Percentiles rank a stretch among this genome's conserved stretches.
Evolutionary conservation across 192 early-diverging fungal genomes (phyloP).

Genomic region (Powellomyces hirtus): DNA sequence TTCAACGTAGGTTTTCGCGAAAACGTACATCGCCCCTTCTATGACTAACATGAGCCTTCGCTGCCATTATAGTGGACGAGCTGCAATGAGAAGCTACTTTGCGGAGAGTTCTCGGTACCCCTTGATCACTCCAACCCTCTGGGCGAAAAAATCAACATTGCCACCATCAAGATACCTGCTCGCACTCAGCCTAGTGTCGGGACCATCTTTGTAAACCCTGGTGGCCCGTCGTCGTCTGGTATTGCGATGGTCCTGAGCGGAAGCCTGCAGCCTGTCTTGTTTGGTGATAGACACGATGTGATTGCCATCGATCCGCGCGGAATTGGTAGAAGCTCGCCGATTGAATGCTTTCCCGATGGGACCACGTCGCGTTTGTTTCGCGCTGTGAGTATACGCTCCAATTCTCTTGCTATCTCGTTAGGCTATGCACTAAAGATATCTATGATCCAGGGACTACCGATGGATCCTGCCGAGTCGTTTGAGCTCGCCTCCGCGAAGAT

Average conservation of each 20-base stretch:
- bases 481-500: too few relatives aligned
- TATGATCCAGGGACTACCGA: neutral
- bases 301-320: conserved; percentile 47
- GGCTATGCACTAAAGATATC: neutral
- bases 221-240: conserved; percentile 39
- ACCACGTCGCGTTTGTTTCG: neutral
- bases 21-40: too few relatives aligned
- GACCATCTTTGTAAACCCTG: conserved; percentile 29
- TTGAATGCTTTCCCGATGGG: conserved; percentile 22
- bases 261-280: conserved; percentile 11
- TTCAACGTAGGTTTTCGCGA: too few relatives aligned
- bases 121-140: conserved; percentile 26
- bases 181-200: neutral
- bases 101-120: too few relatives aligned
- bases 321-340: conserved; percentile 21
- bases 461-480: too few relatives aligned
- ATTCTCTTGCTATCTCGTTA: neutral
- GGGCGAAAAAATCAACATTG: conserved; percentile 9
- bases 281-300: conserved; percentile 31
- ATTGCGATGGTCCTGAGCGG: conserved; percentile 17
- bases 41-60: too few relatives aligned
- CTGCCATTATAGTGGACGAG: too few relatives aligned
- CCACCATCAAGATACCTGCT: conserved; percentile 3
- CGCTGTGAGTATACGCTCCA: neutral
- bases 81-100: too few relatives aligned